Base-by-base conservation (phyloP, 148 eudicot genomes). In the Fagopyrum homotropicum region DNA sequence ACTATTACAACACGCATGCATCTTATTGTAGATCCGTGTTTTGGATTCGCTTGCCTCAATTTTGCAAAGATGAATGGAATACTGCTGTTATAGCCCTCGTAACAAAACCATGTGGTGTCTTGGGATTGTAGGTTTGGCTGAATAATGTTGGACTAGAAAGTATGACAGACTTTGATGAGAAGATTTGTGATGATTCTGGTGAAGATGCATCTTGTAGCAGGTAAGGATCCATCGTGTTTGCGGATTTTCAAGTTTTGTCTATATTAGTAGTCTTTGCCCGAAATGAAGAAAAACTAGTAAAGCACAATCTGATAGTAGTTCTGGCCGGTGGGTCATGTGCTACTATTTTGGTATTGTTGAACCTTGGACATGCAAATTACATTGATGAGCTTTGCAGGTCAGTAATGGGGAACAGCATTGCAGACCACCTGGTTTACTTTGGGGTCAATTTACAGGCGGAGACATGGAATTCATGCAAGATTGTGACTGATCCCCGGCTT, bases 121-220 rank as follows among this genome's bases (percentile, higher is more conserved):
- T 59, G 19, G 30, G 30, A 22, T 73, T 81, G 57, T 88, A 95
- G 99, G 99, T 95, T 76, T 95, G 99, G 99, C 80, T 90, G 71
- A 79, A 89, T 73, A 75, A 81, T 7, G 46, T 83, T 64, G 91
- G 84, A 69, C 82, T 80, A 78, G 92, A 84, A 77, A 86, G 83
- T 81, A 85, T 89, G 17, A 16, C 80, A 54, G 89, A 90, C 71
- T 40, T 77, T 19, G 89, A 80, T 63, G 98, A 95, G 81, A 86
- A 87, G 87, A 81, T 88, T 47, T 95, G 99, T 73, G 99, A 95
- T 86, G 83, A 57, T 70, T 90, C 97, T 66, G 98, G 99, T 47
- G 98, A 95, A 83, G 97, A 95, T 87, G 92, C 94, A 48, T 72
- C 83, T 73, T 95, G 99, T 82, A 95, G 99, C 88, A 88, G 99